phyloP scores from a whole-genome alignment of 257 asterid species.

The Jasminum sambac region DNA sequence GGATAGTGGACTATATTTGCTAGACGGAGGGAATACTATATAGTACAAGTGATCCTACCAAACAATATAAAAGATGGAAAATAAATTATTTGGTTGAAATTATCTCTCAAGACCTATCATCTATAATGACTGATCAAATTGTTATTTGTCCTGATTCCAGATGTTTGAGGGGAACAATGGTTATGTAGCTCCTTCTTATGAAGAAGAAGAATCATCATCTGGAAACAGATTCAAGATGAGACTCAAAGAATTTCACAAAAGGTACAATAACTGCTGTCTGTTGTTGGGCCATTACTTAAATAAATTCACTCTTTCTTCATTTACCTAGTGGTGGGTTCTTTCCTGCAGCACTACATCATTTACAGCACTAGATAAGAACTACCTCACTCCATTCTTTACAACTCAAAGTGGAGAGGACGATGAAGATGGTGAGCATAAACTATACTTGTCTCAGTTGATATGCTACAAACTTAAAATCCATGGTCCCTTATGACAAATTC shows the following conservation, averaged over 20 bases:
- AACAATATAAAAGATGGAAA: background rate
- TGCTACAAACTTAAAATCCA: background rate
- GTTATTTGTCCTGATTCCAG: slow-evolving; percentile 40
- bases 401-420: slow-evolving; percentile 84
- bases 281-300: background rate
- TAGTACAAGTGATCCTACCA: slow-evolving; percentile 14
- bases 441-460: background rate
- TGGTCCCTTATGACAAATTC: background rate
- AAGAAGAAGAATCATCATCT: slow-evolving; percentile 79
- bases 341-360: slow-evolving; percentile 82
- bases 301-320: background rate
- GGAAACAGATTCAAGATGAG: slow-evolving; percentile 90
- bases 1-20: no score
- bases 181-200: slow-evolving; percentile 77
- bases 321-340: slow-evolving; percentile 27
- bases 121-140: background rate
- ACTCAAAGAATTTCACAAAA: slow-evolving; percentile 82
- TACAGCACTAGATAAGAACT: slow-evolving; percentile 88
- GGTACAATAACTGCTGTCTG: slow-evolving; percentile 38
- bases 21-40: background rate
- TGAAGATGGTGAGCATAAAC: slow-evolving; percentile 51
- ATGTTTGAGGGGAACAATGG: slow-evolving; percentile 67
- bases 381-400: slow-evolving; percentile 96
- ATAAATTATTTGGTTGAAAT: background rate
- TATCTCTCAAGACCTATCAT: background rate